A percentile compares a stretch with the other conserved stretches of the same genome.
phyloP scores from a whole-genome alignment of 257 asterid species.

The Nicotiana sylvestris region DNA sequence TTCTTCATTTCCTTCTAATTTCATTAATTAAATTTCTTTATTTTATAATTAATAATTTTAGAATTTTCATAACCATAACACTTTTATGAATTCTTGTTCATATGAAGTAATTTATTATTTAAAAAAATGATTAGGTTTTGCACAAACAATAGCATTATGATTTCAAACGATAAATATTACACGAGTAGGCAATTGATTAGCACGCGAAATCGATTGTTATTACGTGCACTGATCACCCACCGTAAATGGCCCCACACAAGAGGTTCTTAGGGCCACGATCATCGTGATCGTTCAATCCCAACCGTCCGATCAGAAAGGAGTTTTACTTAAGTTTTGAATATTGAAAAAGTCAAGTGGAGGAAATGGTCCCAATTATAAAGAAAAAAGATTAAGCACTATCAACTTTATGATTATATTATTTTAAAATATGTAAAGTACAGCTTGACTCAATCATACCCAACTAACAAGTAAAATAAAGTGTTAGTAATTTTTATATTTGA shows the following conservation, averaged over 20 bases:
- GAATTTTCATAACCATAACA: neutral
- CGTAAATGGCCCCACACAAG: neutral
- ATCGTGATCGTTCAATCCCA: neutral
- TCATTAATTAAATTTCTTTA: neutral
- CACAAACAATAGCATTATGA: neutral
- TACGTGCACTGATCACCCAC: constrained; percentile 19
- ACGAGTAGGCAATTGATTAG: neutral
- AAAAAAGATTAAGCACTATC: neutral
- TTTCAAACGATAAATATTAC: neutral
- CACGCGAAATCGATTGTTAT: constrained; percentile 26
- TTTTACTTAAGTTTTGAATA: neutral
- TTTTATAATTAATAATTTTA: neutral
- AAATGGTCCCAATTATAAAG: constrained; percentile 27
- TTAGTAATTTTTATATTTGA: neutral
- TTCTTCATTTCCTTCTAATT: too few species aligned
- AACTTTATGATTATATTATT: constrained; percentile 17
- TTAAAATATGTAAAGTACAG: constrained; percentile 24
- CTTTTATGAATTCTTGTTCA: neutral
- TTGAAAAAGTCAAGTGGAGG: constrained; percentile 28
- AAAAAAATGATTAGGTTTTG: neutral
- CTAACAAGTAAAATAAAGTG: constrained; percentile 10
- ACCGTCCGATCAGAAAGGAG: neutral
- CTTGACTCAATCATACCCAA: constrained; percentile 27
- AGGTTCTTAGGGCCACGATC: constrained; percentile 17
- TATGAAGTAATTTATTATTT: neutral